Conservation (phyloP, 345 rosid species). For the Pugionium dolabratum region DNA sequence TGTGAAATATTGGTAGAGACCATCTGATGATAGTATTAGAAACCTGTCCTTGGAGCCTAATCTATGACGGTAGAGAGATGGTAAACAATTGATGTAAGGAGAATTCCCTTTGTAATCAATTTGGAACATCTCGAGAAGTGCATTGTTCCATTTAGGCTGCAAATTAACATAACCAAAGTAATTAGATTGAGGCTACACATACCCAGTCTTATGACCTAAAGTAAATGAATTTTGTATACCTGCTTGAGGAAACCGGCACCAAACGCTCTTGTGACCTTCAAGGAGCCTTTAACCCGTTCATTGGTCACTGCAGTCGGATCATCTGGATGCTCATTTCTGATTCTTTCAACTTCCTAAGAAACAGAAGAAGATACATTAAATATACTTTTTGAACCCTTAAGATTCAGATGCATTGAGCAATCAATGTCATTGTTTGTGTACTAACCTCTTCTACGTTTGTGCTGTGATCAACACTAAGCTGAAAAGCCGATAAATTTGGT, state of each 20-base stretch:
- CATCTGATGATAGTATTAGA: conserved; percentile 79
- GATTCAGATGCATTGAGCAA: not conserved
- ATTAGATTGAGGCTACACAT: not conserved
- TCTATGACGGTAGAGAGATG: conserved; percentile 78
- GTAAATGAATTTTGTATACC: conserved; percentile 43
- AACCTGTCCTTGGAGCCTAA: conserved; percentile 74
- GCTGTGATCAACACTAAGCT: conserved; percentile 86
- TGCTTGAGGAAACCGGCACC: conserved; percentile 95
- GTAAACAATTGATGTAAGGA: conserved; percentile 71
- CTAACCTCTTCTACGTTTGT: conserved; percentile 77
- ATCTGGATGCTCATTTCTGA: conserved; percentile 75
- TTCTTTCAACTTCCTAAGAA: conserved; percentile 83
- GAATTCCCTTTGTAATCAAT: conserved; percentile 77
- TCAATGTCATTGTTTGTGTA: not conserved
- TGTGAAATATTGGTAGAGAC: conserved; percentile 86
- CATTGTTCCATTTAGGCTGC: conserved; percentile 94
- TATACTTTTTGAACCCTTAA: not conserved
- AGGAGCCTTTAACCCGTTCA: conserved; percentile 87
- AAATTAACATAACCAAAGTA: conserved; percentile 1
- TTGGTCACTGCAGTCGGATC: conserved; percentile 69
- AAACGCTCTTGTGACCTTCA: conserved; percentile 95
- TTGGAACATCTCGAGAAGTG: conserved; percentile 85
- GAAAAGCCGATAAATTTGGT: conserved; percentile 51
- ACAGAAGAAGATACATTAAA: conserved; percentile 13
- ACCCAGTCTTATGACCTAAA: not conserved